Evolutionary conservation across 257 asterid genomes (phyloP), one percentile per base, ranked within the genome.

Genomic region (Rubia yunnanensis): DNA sequence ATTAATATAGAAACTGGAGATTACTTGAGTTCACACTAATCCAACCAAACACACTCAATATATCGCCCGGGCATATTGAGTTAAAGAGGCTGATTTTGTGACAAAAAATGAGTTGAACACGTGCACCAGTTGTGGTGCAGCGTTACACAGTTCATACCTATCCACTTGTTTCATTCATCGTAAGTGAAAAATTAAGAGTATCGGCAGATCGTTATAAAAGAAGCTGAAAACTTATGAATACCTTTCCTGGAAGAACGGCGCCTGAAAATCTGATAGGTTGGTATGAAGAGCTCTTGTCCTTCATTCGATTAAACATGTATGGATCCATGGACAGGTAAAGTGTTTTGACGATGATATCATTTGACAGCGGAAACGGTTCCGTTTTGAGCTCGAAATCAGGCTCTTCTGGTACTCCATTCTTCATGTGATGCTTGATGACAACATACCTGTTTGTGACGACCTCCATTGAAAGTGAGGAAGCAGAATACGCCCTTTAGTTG

Each of bases 301-400:
- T 88, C 92, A 88, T 85, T 41, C 95, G 76, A 66, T 83, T 85
- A 31, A 88, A 70, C 60, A 83, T 92, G 73, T 82, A 88, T 1
- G 95, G 92, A 62, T 88, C 95, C n/a, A 85, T 76, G 0, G 92
- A 88, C 1, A 85, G 80, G 11, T 73, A 83, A 11, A 88, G 58
- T 69, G 79, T 88, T 35, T 82, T 82, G 23, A 88, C 88, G 0
- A 82, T 34, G 10, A 82, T 77, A 3, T 60, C 68, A 5, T 34
- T 8, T 4, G 68, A 22, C 6, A 74, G 18, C 7, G 56, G 24
- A 20, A 85, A 30, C 3, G 57, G 65, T 72, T 74, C 72, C 0
- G 62, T 53, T 46, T 73, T 70, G 20, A 73, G 7, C 70, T 73
- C 81, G 30, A 80, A 80, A 66, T 79, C 73, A 9, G 70, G 68